These are phyloP conservation scores for Candida loeiensis DNA, from an alignment of 805 yeast genomes.

Conservation along the genomic window DNA sequence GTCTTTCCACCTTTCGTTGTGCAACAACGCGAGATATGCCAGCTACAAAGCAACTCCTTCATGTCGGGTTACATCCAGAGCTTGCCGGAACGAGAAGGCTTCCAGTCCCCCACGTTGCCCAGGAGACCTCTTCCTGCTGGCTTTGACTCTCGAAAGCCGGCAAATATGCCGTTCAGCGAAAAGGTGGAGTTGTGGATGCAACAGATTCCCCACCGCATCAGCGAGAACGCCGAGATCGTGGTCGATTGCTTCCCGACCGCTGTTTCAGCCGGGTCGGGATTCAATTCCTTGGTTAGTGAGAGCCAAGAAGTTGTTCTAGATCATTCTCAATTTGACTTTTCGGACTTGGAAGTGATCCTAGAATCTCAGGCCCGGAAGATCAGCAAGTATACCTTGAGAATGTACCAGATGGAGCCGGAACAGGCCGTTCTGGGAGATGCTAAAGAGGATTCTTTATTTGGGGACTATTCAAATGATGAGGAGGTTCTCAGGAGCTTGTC, in stretches of 20 bases:
- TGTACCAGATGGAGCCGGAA: constrained; percentile 28
- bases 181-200: constrained; percentile 65
- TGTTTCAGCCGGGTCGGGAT: constrained; percentile 21
- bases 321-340: constrained; percentile 8
- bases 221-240: constrained; percentile 16
- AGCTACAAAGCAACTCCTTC: too few species aligned
- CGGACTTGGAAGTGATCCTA: constrained; percentile 43
- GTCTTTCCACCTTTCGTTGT: background rate
- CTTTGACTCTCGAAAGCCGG: constrained; percentile 62
- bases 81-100: too few species aligned
- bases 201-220: constrained; percentile 47
- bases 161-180: constrained; percentile 63
- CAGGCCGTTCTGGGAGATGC: constrained; percentile 2
- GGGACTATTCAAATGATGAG: too few species aligned
- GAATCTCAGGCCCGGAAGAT: constrained; percentile 54
- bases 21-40: background rate
- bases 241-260: constrained; percentile 52
- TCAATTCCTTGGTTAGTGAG: background rate
- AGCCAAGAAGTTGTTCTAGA: background rate
- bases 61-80: too few species aligned
- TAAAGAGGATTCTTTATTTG: background rate
- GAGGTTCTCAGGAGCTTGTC: background rate
- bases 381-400: constrained; percentile 41
- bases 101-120: too few species aligned
- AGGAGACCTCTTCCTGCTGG: too few species aligned